Evolutionary conservation across 441 rosid genomes (phyloP).

Genomic region (Euphorbia celastroides): DNA sequence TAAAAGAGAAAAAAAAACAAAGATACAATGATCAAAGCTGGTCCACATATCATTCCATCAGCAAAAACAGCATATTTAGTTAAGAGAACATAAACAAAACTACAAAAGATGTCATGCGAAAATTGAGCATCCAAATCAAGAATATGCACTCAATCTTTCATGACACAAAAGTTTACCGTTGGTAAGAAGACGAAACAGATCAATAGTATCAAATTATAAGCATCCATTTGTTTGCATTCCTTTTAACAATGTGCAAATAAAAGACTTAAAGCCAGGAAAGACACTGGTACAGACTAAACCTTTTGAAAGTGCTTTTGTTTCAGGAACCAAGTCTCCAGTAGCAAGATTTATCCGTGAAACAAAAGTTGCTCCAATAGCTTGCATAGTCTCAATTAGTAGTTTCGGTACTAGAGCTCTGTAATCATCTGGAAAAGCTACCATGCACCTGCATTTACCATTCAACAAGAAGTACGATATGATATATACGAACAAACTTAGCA

Average conservation of each 20-base stretch:
- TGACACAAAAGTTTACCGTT: not conserved
- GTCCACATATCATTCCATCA: not conserved
- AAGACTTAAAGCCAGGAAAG: not conserved
- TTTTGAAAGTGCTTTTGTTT: constrained; percentile 86
- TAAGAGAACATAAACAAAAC: not conserved
- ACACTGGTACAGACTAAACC: constrained; percentile 30
- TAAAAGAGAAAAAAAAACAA: constrained; percentile 21
- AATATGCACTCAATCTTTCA: not conserved
- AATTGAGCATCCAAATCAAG: not conserved
- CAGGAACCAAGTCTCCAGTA: constrained; percentile 87
- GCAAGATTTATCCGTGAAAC: constrained; percentile 82
- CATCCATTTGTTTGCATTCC: not conserved
- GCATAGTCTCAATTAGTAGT: constrained; percentile 84
- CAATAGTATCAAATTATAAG: not conserved
- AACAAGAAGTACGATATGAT: not conserved
- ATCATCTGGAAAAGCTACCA: constrained; percentile 93
- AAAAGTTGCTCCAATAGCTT: constrained; percentile 62
- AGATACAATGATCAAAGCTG: constrained; percentile 17
- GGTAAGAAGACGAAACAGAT: not conserved
- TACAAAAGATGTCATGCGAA: not conserved
- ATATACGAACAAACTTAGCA: not conserved
- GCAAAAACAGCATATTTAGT: constrained; percentile 1
- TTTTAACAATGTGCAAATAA: not conserved
- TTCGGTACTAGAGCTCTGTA: constrained; percentile 73
- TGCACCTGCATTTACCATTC: constrained; percentile 54